phyloP scores from a whole-genome alignment of 2,329 filamentous ascomycete species.

The Pseudocercospora fuligena region DNA sequence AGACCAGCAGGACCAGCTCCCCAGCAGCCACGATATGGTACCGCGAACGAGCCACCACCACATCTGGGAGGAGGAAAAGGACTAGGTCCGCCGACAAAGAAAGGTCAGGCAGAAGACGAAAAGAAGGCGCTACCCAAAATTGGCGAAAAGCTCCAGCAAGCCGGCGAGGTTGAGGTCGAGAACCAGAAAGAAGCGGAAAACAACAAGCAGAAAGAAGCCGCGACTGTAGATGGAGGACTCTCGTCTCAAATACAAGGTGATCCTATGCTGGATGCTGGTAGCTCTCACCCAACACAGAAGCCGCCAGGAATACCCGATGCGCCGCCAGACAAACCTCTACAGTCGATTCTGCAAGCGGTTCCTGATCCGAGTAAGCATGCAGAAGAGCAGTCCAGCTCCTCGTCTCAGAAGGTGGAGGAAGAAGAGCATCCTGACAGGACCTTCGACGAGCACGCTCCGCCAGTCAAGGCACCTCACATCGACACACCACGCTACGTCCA shows the following conservation, averaged over 20 bases:
- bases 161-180: conserved; percentile 35
- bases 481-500: conserved; percentile 82
- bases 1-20: conserved; percentile 34
- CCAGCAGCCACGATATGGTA: conserved; percentile 50
- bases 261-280: conserved; percentile 32
- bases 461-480: conserved; percentile 59
- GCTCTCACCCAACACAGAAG: conserved; percentile 16
- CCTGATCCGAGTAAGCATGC: conserved; percentile 33
- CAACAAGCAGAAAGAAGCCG: conserved; percentile 20
- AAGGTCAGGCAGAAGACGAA: conserved; percentile 14
- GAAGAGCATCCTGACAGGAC: conserved; percentile 34
- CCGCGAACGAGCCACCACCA: conserved; percentile 52
- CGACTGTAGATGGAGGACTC: conserved; percentile 26
- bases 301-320: conserved; percentile 18
- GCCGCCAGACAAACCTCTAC: conserved; percentile 33
- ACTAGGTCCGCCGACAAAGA: conserved; percentile 26
- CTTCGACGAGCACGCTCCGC: conserved; percentile 55
- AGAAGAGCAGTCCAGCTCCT: conserved; percentile 25
- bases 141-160: conserved; percentile 37
- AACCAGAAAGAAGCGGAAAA: conserved; percentile 23
- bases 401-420: conserved; percentile 24
- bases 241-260: conserved; percentile 22
- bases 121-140: conserved; percentile 38
- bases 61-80: conserved; percentile 41
- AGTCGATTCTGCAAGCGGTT: conserved; percentile 37